phyloP scores from a whole-genome alignment of 768 basidiomycete species.

The Psilocybe tampanensis region DNA sequence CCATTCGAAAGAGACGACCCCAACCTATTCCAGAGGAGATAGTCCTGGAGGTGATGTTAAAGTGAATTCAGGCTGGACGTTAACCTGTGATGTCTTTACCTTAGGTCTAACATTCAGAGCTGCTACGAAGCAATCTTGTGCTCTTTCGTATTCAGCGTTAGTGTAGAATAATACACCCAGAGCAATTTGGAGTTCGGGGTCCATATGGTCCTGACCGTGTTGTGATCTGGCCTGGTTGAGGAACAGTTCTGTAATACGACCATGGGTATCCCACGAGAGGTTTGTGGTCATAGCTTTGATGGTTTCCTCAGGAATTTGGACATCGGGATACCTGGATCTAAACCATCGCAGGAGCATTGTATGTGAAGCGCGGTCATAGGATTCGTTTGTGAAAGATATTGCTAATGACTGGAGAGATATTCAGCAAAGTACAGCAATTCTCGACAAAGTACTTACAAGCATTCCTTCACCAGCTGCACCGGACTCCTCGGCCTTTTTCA shows the following conservation, averaged over 20 bases:
- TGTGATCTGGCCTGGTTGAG: constrained; percentile 82
- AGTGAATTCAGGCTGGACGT: constrained; percentile 18
- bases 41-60: constrained; percentile 57
- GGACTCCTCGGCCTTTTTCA: constrained; percentile 62
- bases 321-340: constrained; percentile 60
- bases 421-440: too few relatives aligned
- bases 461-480: constrained; percentile 72
- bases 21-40: constrained; percentile 92
- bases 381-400: constrained; percentile 95
- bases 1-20: constrained; percentile 96
- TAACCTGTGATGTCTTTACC: constrained; percentile 24
- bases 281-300: constrained; percentile 53
- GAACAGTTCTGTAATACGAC: constrained; percentile 80
- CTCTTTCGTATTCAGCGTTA: constrained; percentile 81
- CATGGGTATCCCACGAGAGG: constrained; percentile 83
- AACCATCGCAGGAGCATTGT: constrained; percentile 88
- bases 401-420: constrained; percentile 79
- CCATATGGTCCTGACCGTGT: constrained; percentile 67
- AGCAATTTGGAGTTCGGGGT: constrained; percentile 92
- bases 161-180: constrained; percentile 93
- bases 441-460: constrained; percentile 51
- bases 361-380: constrained; percentile 84
- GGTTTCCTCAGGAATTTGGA: constrained; percentile 56
- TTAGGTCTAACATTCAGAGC: constrained; percentile 81
- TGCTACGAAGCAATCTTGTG: constrained; percentile 93